Evolutionary conservation across 306 rosid genomes (phyloP), one percentile per base, ranked within the genome.

Genomic region (Lotus japonicus): DNA sequence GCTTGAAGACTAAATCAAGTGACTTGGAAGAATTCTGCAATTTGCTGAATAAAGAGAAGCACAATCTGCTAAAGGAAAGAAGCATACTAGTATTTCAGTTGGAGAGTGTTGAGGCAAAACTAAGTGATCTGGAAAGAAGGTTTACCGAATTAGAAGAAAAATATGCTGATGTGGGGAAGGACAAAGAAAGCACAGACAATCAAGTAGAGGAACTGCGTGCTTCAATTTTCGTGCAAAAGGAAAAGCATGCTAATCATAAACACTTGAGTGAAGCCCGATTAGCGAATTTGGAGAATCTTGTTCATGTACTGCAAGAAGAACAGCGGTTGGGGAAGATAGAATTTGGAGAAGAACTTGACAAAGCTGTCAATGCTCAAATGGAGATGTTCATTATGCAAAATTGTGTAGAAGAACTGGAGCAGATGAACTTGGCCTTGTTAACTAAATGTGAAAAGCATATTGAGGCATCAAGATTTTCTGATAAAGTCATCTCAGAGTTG

Each of bases 351-450:
- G 91, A 87, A 59, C 88, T 92, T 13, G 97, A 88, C 50, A 90
- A 72, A 73, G 91, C 97, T 38, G 87, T 90, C 38, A 84, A 90
- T 77, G 86, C 92, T 28, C 98, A 92, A 56, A 68, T 92, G 5
- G 97, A 92, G 89, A 86, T 90, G 80, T 92, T 86, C 80, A 77
- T 92, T 60, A 81, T 88, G 83, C 97, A 88, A 82, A 88, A 69
- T 73, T 88, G 88, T 69, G 64, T 90, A 50, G 94, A 92, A 84
- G 98, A 90, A 77, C 76, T 92, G 82, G 97, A 92, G 79, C 88
- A 70, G 81, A 84, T 84, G 74, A 88, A 92, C 77, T 26, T 74
- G 38, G 68, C 86, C 58, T 63, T 94, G 60, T 64, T 82, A 71
- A 16, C 75, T 66, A 95, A 88, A 82, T 77, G 90, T 76, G 88